Evolutionary conservation across 208 protist species (phyloP).

Genomic region (Kentomonas sorsogonicus): DNA sequence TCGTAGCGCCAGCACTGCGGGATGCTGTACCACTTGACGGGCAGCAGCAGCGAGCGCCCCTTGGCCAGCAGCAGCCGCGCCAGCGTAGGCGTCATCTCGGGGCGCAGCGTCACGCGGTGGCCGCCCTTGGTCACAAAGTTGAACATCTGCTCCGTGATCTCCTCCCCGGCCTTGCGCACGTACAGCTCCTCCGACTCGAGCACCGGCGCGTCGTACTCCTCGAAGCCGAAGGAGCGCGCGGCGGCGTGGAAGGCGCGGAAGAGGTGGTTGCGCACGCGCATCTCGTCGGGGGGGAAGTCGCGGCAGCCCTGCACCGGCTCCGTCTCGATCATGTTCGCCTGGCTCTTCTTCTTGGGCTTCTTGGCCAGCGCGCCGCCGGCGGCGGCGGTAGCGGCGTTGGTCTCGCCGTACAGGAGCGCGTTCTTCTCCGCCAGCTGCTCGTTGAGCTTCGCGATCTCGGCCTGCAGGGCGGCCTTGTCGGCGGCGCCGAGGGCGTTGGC

Average conservation of each 20-base stretch:
- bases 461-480: constrained; percentile 35
- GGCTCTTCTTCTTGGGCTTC: constrained; percentile 88
- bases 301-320: constrained; percentile 92
- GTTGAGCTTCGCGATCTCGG: constrained; percentile 62
- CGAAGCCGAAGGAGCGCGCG: constrained; percentile 85
- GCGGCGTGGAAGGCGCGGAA: constrained; percentile 87
- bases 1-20: constrained; percentile 96
- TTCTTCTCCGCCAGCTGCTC: constrained; percentile 41
- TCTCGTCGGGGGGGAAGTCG: constrained; percentile 94
- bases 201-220: constrained; percentile 95
- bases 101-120: constrained; percentile 88
- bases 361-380: constrained; percentile 37
- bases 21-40: constrained; percentile 94
- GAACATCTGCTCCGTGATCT: constrained; percentile 96
- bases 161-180: constrained; percentile 93
- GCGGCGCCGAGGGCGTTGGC: constrained; percentile 14
- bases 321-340: constrained; percentile 81
- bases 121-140: constrained; percentile 94
- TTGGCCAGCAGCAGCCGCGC: constrained; percentile 88
- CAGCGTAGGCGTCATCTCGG: constrained; percentile 95
- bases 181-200: constrained; percentile 92
- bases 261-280: constrained; percentile 88
- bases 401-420: constrained; percentile 31
- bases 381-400: constrained; percentile 14
- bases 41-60: constrained; percentile 84